phyloP scores from a whole-genome alignment of 257 asterid genomes.

The Solanum pinnatisectum region DNA sequence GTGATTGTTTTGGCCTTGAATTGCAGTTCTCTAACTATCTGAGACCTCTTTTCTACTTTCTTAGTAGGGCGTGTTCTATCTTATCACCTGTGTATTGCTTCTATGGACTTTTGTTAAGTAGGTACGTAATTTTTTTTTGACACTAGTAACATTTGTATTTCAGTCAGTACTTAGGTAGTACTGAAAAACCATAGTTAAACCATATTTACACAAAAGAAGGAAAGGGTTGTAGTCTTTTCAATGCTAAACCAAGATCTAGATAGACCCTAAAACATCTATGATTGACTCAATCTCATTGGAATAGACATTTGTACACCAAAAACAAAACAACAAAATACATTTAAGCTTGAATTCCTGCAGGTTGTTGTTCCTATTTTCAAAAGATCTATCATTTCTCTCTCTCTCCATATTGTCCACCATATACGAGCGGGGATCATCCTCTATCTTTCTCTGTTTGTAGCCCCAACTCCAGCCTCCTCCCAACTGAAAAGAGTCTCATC shows the following conservation, averaged over 20 bases:
- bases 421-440: neutral
- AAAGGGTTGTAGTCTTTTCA: neutral
- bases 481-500: neutral
- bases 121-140: neutral
- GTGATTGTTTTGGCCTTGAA: neutral
- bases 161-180: neutral
- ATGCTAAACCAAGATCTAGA: neutral
- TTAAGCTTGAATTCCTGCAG: too few relatives aligned
- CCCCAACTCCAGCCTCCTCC: neutral
- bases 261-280: too few relatives aligned
- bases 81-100: neutral
- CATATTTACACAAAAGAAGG: neutral
- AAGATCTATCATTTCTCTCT: too few relatives aligned
- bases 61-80: neutral
- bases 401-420: too few relatives aligned
- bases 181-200: neutral
- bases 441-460: neutral
- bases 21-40: neutral
- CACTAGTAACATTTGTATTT: neutral
- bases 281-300: too few relatives aligned
- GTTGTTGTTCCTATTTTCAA: too few relatives aligned
- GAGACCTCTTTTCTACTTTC: neutral
- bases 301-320: too few relatives aligned
- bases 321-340: too few relatives aligned
- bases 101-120: neutral